Evolutionary conservation across 768 basidiomycete genomes (phyloP).

Genomic region (Pleurotus giganteus): DNA sequence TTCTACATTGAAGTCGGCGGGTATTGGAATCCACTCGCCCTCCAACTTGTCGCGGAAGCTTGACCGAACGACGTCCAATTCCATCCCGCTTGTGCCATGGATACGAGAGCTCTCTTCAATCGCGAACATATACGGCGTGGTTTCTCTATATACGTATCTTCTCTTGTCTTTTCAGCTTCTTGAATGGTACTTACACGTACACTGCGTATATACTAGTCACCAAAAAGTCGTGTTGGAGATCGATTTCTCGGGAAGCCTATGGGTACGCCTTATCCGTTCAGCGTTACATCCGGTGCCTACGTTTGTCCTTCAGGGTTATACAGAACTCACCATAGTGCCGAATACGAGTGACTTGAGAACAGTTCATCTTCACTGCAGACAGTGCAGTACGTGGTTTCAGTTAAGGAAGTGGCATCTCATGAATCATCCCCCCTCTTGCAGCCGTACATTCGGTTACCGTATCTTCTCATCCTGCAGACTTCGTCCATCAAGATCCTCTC

Average conservation of each 20-base stretch:
- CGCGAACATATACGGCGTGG: constrained; percentile 80
- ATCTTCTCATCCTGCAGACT: constrained; percentile 69
- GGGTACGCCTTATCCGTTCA: constrained; percentile 49
- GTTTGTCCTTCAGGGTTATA: constrained; percentile 68
- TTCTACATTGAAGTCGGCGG: constrained; percentile 8
- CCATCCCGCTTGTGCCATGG: constrained; percentile 31
- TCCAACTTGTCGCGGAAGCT: too few species aligned
- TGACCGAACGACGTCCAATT: too few species aligned
- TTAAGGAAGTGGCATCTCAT: constrained; percentile 5
- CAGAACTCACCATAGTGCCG: constrained; percentile 87
- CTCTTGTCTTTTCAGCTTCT: constrained; percentile 22
- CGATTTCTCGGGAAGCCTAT: constrained; percentile 84
- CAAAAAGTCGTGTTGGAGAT: constrained; percentile 95
- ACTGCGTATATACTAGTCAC: constrained; percentile 77
- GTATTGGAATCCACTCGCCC: background rate
- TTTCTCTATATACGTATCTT: constrained; percentile 83
- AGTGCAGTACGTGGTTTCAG: constrained; percentile 63
- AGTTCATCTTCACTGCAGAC: constrained; percentile 84
- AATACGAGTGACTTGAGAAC: constrained; percentile 76
- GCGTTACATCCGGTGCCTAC: background rate
- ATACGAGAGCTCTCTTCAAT: constrained; percentile 36
- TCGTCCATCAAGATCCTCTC: constrained; percentile 75
- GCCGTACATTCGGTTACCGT: constrained; percentile 76
- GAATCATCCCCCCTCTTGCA: constrained; percentile 27
- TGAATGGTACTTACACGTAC: constrained; percentile 37